Conservation (phyloP, 202 grass and related monocot species). For the Schoenoplectus tabernaemontani region DNA sequence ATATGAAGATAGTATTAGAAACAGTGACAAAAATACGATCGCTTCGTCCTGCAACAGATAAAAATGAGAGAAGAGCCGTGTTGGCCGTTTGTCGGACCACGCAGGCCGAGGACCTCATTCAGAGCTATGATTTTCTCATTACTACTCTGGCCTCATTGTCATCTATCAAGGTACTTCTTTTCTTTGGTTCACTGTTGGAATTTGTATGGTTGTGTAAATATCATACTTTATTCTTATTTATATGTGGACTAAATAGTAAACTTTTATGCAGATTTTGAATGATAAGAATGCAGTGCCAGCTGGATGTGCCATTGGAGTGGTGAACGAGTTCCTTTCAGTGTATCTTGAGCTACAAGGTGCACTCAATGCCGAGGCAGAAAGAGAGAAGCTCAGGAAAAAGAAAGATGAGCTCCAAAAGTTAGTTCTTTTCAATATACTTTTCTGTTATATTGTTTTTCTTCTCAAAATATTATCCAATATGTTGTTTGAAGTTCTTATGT, state of each 20-base stretch:
- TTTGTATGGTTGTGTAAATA: background rate
- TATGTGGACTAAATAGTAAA: background rate
- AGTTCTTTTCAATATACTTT: background rate
- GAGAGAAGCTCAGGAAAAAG: conserved; percentile 73
- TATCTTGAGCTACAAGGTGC: conserved; percentile 90
- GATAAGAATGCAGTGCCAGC: conserved; percentile 47
- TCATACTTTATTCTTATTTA: conserved; percentile 6
- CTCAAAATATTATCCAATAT: too few species aligned
- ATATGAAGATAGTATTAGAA: conserved; percentile 57
- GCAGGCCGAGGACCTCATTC: conserved; percentile 32
- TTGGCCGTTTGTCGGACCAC: conserved; percentile 58
- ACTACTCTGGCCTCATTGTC: conserved; percentile 57
- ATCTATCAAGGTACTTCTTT: conserved; percentile 49
- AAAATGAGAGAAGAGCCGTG: conserved; percentile 58
- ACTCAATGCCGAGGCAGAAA: conserved; percentile 67
- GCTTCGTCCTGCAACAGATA: conserved; percentile 54
- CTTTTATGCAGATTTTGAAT: conserved; percentile 43
- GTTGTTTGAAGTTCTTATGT: too few species aligned
- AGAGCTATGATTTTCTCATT: conserved; percentile 50
- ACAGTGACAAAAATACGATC: conserved; percentile 71
- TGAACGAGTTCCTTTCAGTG: conserved; percentile 73
- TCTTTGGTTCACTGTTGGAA: background rate
- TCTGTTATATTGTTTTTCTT: too few species aligned
- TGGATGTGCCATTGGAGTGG: conserved; percentile 67
- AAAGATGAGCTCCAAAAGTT: conserved; percentile 74